Percentiles rank a stretch among this genome's conserved stretches.
Evolutionary conservation across 2,329 filamentous ascomycete genomes (phyloP).

Genomic region (Talaromyces sp.): DNA sequence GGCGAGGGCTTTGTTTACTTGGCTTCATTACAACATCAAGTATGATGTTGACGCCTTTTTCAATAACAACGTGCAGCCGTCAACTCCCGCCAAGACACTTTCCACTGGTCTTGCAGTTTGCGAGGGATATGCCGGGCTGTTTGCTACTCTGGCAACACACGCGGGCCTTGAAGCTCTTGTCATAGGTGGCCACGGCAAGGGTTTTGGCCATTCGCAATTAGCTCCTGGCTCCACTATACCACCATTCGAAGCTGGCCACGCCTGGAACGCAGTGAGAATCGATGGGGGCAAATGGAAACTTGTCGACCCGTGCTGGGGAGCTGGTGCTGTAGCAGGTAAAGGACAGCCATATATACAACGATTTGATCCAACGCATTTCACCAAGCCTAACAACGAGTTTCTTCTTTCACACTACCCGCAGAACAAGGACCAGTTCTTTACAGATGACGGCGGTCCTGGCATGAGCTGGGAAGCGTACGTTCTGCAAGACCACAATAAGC

Average conservation of each 20-base stretch:
- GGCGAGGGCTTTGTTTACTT: constrained; percentile 86
- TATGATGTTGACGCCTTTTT: constrained; percentile 85
- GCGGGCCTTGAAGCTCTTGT: constrained; percentile 76
- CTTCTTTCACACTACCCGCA: constrained; percentile 74
- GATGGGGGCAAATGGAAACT: constrained; percentile 89
- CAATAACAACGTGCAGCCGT: constrained; percentile 61
- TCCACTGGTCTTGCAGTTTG: constrained; percentile 80
- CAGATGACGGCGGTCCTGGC: constrained; percentile 61
- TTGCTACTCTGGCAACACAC: constrained; percentile 70
- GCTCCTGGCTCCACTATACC: constrained; percentile 64
- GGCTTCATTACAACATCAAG: constrained; percentile 88
- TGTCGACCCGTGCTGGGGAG: constrained; percentile 89
- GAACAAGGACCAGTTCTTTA: constrained; percentile 67
- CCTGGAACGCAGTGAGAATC: constrained; percentile 90
- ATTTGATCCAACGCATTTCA: constrained; percentile 64
- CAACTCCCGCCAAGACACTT: constrained; percentile 70
- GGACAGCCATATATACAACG: constrained; percentile 60
- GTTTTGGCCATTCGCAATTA: constrained; percentile 66
- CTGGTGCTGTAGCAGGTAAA: constrained; percentile 61
- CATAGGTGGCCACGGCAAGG: constrained; percentile 79
- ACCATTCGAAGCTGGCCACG: constrained; percentile 64
- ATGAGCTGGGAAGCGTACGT: constrained; percentile 81
- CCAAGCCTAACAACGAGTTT: constrained; percentile 72
- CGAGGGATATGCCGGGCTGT: constrained; percentile 83
- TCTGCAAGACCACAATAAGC: constrained; percentile 54